These are phyloP conservation scores for Magnaporthiopsis poae DNA, from an alignment of 2,329 filamentous ascomycete genomes.

Conservation along the genomic window DNA sequence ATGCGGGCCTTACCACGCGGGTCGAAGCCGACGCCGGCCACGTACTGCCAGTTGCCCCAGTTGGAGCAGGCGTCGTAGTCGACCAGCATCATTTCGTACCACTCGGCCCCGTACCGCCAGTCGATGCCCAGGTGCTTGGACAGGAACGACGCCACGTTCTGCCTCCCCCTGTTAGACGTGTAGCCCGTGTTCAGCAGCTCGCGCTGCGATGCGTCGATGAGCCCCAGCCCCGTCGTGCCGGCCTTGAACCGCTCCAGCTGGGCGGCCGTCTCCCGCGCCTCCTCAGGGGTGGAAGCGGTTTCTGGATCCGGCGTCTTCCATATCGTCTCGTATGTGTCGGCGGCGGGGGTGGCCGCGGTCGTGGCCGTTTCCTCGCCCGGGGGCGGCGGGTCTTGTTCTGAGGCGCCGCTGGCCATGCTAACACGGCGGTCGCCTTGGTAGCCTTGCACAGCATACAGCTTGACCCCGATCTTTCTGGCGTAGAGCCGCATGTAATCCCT, in stretches of 20 bases:
- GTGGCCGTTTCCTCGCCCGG: background rate
- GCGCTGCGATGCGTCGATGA: conserved; percentile 69
- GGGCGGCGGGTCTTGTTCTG: background rate
- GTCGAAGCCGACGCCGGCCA: conserved; percentile 70
- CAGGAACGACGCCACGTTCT: conserved; percentile 68
- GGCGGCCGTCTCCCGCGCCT: conserved; percentile 29
- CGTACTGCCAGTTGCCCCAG: conserved; percentile 78
- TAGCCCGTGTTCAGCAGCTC: conserved; percentile 69
- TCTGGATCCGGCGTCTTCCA: conserved; percentile 15
- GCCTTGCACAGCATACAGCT: conserved; percentile 56
- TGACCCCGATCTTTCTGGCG: conserved; percentile 56
- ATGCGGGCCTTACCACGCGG: conserved; percentile 60
- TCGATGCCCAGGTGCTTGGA: conserved; percentile 65
- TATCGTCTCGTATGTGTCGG: background rate
- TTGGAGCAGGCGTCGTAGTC: conserved; percentile 71
- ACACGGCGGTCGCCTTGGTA: background rate
- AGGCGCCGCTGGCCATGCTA: background rate
- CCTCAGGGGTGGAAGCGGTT: conserved; percentile 18
- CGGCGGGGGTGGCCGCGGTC: too few relatives aligned
- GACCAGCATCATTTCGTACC: conserved; percentile 65
- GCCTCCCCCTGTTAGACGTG: conserved; percentile 64
- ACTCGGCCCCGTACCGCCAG: conserved; percentile 73
- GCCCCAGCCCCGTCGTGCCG: conserved; percentile 63
- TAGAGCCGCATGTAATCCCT: conserved; percentile 74
- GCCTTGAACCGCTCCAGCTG: conserved; percentile 50